Base-by-base conservation (phyloP, 148 eudicot genomes). In the Amaranthus hypochondriacus region DNA sequence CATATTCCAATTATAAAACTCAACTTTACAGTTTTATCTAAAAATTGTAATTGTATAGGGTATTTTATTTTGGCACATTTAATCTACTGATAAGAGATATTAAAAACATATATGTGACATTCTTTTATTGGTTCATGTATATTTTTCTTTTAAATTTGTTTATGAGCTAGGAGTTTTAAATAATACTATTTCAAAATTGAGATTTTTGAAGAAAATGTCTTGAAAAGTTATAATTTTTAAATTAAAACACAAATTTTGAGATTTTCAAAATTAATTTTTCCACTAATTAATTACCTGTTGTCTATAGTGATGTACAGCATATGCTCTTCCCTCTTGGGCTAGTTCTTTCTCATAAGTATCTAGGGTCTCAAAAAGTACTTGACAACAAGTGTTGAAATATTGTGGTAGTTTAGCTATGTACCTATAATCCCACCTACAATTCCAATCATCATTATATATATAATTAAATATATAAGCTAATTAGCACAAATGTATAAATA, bases 381-480 rank as follows among this genome's bases (percentile, higher is more conserved):
- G 69, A 51, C 78, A 88, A 28, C 55, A 43, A 15, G 57, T 6
- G 46, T 71, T 83, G 80, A 83, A 78, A 66, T 79, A 73, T 0
- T 73, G 71, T 3, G 89, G 89, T 15, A 84, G 82, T 65, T 81
- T 73, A 60, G 73, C 73, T 7, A 72, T 7, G 60, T 59, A 71
- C 52, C 62, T 56, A 2, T 68, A 43, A 56, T 81, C 81, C 92
- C 92, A 88, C 81, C 91, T 86, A 73, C 65, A 67, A 62, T 60
- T 56, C 64, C 69, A 44, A 5, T 9, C 6, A 48, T 21, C 39
- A 28, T 28, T 1, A 3, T 3, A 21, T 39, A 48, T 44, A 11
- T 5, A 8, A 5, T 13, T 7, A 49, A 54, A 4, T 15, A 39
- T 53, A 5, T 39, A 4, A 44, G 9, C 11, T 46, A 0, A 5